phyloP scores from a whole-genome alignment of 2,329 filamentous ascomycete species.

The Colletotrichum ledebouriae region DNA sequence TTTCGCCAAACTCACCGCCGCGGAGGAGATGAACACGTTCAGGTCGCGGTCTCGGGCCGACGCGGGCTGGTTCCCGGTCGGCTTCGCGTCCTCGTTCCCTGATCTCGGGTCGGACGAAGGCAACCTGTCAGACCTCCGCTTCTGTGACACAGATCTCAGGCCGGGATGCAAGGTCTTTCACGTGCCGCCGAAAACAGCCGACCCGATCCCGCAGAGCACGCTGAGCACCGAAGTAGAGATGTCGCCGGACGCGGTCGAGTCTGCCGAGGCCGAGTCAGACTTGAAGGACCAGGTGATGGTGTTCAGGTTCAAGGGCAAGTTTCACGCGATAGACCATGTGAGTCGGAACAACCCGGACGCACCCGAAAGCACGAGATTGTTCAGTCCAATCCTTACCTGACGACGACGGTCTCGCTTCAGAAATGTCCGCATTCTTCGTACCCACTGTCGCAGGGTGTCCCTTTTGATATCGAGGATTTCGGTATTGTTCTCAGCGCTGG shows the following conservation, averaged over 20 bases:
- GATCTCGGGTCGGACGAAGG: constrained; percentile 60
- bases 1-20: too few species aligned
- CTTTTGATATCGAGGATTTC: constrained; percentile 82
- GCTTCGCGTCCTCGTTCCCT: constrained; percentile 67
- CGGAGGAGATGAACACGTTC: constrained; percentile 45
- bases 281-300: constrained; percentile 74
- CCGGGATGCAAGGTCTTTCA: constrained; percentile 72
- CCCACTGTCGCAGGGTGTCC: constrained; percentile 71
- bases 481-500: constrained; percentile 73
- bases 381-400: not conserved
- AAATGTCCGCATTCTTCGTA: constrained; percentile 77
- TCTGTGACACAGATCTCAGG: constrained; percentile 56
- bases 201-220: constrained; percentile 38
- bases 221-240: constrained; percentile 54
- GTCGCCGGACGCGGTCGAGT: constrained; percentile 50
- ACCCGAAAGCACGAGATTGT: not conserved
- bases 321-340: constrained; percentile 79
- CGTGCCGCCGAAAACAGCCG: constrained; percentile 60
- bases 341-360: constrained; percentile 46
- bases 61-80: constrained; percentile 66
- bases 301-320: constrained; percentile 72
- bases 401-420: constrained; percentile 51
- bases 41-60: constrained; percentile 45
- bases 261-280: constrained; percentile 49
- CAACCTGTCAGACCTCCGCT: constrained; percentile 55